A percentile compares a stretch with the other conserved stretches of the same genome.
Conservation (phyloP, 2,329 filamentous ascomycete species). For the Phyllosticta citribraziliensis region DNA sequence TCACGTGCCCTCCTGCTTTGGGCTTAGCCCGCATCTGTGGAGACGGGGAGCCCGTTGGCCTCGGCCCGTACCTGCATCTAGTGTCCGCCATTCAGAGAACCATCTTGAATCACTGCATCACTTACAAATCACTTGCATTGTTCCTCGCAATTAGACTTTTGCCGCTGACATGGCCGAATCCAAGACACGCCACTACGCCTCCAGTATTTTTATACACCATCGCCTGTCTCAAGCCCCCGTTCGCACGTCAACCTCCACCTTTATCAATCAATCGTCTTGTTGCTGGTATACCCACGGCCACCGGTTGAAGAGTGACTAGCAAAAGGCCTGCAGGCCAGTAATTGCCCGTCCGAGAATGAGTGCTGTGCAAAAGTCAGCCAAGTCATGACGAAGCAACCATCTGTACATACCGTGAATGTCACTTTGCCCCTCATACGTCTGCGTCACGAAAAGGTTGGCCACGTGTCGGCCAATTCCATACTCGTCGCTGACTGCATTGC, state of each 20-base stretch:
- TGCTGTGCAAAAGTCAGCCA: constrained; percentile 27
- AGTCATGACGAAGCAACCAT: constrained; percentile 8
- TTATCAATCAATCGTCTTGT: no score
- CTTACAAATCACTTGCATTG: not conserved
- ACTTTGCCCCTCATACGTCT: constrained; percentile 97
- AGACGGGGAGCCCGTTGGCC: not conserved
- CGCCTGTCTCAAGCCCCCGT: no score
- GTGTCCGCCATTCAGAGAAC: not conserved
- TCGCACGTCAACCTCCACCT: no score
- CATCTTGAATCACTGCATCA: not conserved
- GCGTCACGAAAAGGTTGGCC: constrained; percentile 90
- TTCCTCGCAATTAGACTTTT: no score
- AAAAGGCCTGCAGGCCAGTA: constrained; percentile 69
- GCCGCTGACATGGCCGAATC: no score
- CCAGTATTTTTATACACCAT: no score
- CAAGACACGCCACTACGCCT: not conserved
- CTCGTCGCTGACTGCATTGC: constrained; percentile 96
- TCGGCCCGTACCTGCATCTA: not conserved
- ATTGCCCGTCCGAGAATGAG: constrained; percentile 43
- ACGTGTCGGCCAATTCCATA: constrained; percentile 93
- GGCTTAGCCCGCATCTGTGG: not conserved
- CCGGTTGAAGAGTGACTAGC: constrained; percentile 30
- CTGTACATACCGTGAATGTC: constrained; percentile 87
- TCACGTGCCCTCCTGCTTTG: not conserved
- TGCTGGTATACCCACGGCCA: not conserved